Evolutionary conservation across 2,329 filamentous ascomycete species (phyloP), one percentile per base, ranked within the genome.

Genomic region (Paraphaeosphaeria minitans): DNA sequence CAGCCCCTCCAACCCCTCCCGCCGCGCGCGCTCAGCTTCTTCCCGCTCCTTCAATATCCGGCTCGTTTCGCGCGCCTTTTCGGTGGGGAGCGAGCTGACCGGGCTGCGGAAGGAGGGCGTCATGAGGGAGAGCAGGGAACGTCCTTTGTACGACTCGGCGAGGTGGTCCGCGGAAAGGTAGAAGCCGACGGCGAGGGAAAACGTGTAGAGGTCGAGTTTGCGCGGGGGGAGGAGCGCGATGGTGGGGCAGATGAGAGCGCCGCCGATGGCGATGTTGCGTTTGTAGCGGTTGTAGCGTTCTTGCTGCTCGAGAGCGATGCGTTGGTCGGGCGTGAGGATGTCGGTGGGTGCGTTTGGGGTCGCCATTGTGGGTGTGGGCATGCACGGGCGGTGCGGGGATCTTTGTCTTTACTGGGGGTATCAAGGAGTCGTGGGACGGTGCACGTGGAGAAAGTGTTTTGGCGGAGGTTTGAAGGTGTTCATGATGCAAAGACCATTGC

Each of bases 141-240:
- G 73, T 6, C 78, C 78, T 29, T 73, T 79, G 52, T 76, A 74
- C 50, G 80, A 74, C 41, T 74, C 75, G 14, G 74, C 68, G 4
- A 85, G 73, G 62, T 85, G 80, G 67, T 84, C 81, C 10, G 81
- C 80, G 9, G 80, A 82, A 35, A 81, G 75, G 57, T 81, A 72
- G 64, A 81, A 84, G 1, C 80, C 79, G 29, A 79, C 72, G 43
- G 79, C 74, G 8, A 88, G 80, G 0, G 78, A 78, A 65, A 86
- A 78, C 19, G 85, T 88, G 75, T 86, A 87, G 54, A 84, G 67
- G 68, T 88, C 86, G 51, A 89, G 74, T 74, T 88, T 88, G 47
- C 86, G 84, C 0, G 86, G 86, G 10, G 86, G 86, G 10, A 88
- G 74, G 16, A 81, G 68, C 49, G 82, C 81, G 52, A 88, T 78